Conservation (phyloP, 1,139 yeast species). For the Saccharomycopsis hybrid region DNA sequence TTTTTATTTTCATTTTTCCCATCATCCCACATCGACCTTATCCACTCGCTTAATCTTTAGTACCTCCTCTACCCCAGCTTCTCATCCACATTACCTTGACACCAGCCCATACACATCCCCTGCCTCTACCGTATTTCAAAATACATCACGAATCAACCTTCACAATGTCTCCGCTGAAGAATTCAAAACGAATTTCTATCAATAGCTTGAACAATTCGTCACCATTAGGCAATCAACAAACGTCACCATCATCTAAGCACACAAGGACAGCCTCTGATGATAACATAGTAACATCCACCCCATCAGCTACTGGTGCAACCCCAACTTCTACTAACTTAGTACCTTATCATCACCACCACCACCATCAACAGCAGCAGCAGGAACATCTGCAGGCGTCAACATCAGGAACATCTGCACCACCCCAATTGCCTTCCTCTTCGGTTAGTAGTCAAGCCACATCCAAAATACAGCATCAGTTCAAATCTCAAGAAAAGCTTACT, state of each 20-base stretch:
- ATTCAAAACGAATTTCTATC: constrained; percentile 13
- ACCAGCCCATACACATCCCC: too few species aligned
- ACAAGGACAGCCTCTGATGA: neutral
- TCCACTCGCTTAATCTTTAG: too few species aligned
- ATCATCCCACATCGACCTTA: too few species aligned
- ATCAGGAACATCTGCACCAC: neutral
- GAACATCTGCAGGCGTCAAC: neutral
- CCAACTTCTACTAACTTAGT: neutral
- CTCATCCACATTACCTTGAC: too few species aligned
- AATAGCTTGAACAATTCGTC: constrained; percentile 14
- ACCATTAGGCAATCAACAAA: neutral
- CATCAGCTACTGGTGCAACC: neutral
- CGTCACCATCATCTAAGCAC: neutral
- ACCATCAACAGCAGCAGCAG: neutral
- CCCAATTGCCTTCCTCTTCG: neutral
- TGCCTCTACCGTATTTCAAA: too few species aligned
- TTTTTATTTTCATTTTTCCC: too few species aligned
- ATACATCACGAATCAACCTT: too few species aligned
- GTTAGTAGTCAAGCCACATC: too few species aligned
- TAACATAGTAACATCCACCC: too few species aligned
- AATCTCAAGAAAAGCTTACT: constrained; percentile 18
- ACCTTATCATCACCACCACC: neutral
- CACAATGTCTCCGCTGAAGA: constrained; percentile 1
- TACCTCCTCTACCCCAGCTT: too few species aligned
- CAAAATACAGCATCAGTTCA: constrained; percentile 21